Evolutionary conservation across 352 stramenopile species (phyloP).

Genomic region (Globisporangium lucens): DNA sequence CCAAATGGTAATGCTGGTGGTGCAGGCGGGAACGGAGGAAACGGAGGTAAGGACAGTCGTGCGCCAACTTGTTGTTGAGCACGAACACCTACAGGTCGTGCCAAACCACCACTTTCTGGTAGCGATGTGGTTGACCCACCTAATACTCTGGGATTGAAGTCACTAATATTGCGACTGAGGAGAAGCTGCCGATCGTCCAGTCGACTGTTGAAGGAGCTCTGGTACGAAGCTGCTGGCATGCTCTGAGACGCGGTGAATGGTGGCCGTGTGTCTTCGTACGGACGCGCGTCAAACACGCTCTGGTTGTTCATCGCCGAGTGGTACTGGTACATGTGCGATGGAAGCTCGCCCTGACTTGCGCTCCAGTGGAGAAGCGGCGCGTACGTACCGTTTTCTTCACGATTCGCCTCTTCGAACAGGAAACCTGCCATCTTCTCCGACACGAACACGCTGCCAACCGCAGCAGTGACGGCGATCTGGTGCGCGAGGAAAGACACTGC

Average conservation of each 20-base stretch:
- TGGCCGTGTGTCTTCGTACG: not conserved
- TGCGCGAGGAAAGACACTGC: conserved; percentile 63
- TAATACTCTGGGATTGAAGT: conserved; percentile 2
- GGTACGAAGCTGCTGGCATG: not conserved
- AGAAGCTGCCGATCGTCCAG: not conserved
- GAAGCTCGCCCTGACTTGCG: conserved; percentile 16
- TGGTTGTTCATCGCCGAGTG: conserved; percentile 10
- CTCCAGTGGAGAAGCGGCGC: conserved; percentile 26
- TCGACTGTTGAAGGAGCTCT: conserved; percentile 1
- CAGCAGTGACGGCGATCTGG: conserved; percentile 49
- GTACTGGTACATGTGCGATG: conserved; percentile 19
- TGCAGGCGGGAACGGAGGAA: conserved; percentile 6
- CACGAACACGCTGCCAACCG: conserved; percentile 34
- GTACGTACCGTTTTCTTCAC: conserved; percentile 14
- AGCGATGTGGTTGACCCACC: not conserved
- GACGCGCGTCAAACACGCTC: conserved; percentile 12
- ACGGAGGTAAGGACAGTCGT: conserved; percentile 6
- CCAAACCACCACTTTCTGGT: not conserved
- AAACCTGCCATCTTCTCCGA: conserved; percentile 43
- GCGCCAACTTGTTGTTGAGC: not conserved
- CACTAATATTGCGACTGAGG: not conserved
- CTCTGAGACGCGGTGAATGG: conserved; percentile 8
- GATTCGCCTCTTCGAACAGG: conserved; percentile 32
- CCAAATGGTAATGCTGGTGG: conserved; percentile 1
- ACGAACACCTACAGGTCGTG: not conserved